Percentiles rank a stretch among this genome's conserved stretches.
Conservation (phyloP, 1,139 yeast genomes). For the Saccharomyces hybrid region DNA sequence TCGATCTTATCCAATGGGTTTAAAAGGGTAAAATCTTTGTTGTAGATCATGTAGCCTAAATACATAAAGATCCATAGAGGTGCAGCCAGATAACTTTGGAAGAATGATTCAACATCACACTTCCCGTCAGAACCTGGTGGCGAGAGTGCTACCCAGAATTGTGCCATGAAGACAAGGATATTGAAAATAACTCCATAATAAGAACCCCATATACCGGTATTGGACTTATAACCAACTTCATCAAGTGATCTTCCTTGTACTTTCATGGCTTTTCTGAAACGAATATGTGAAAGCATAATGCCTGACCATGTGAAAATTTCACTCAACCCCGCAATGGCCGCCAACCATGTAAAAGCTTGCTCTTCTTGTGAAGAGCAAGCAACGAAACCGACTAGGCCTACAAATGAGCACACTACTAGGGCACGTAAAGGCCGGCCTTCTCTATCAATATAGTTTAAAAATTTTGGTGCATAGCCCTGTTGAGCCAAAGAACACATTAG, state of each 20-base stretch:
- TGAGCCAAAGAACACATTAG: conserved; percentile 75
- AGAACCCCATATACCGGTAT: conserved; percentile 66
- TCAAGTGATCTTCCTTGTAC: conserved; percentile 54
- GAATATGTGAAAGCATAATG: conserved; percentile 64
- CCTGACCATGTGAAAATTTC: conserved; percentile 80
- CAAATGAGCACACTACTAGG: conserved; percentile 56
- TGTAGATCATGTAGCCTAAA: conserved; percentile 44
- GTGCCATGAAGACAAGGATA: conserved; percentile 61
- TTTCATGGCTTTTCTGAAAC: conserved; percentile 69
- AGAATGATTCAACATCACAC: conserved; percentile 46
- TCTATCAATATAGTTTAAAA: conserved; percentile 46
- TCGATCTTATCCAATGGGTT: conserved; percentile 43
- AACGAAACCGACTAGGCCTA: conserved; percentile 72
- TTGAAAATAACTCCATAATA: conserved; percentile 54
- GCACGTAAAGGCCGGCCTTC: conserved; percentile 58
- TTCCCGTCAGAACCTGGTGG: conserved; percentile 47
- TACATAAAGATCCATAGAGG: conserved; percentile 45
- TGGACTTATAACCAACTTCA: conserved; percentile 65
- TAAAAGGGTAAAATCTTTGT: conserved; percentile 38
- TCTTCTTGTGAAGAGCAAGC: conserved; percentile 55
- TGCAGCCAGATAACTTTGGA: conserved; percentile 47
- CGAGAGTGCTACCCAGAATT: conserved; percentile 71
- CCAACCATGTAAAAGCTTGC: conserved; percentile 65
- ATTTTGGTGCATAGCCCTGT: conserved; percentile 63
- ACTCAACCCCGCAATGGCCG: conserved; percentile 76